Conservation (phyloP, 1,139 yeast genomes). For the Blastobotrys proliferans region DNA sequence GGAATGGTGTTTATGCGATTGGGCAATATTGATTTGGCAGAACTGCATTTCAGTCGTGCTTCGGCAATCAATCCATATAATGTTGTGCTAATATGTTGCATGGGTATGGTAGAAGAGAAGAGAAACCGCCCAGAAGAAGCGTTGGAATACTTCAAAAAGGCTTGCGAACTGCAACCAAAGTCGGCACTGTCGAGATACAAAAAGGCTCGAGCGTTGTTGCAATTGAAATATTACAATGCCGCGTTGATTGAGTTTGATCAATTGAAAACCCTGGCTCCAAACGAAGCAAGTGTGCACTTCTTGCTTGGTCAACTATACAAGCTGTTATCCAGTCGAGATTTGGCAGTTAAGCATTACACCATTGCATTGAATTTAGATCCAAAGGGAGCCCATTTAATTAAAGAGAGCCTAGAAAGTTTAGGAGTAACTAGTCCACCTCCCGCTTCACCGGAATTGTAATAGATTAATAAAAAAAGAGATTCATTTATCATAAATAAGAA, state of each 20-base stretch:
- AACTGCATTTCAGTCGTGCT: slow-evolving; percentile 83
- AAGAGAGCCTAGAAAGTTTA: slow-evolving; percentile 62
- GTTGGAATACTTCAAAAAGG: slow-evolving; percentile 74
- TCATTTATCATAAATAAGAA: slow-evolving; percentile 1
- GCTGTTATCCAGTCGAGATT: slow-evolving; percentile 65
- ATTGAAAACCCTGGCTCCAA: slow-evolving; percentile 76
- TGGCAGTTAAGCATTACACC: slow-evolving; percentile 83
- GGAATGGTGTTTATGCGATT: slow-evolving; percentile 91
- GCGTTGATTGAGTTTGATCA: slow-evolving; percentile 74
- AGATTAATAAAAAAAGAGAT: not conserved
- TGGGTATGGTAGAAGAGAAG: slow-evolving; percentile 90
- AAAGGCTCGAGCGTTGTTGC: slow-evolving; percentile 75
- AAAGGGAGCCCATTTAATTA: slow-evolving; percentile 80
- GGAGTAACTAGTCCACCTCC: not conserved
- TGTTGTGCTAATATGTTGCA: slow-evolving; percentile 84
- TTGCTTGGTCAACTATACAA: slow-evolving; percentile 83
- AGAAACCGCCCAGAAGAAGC: slow-evolving; percentile 68
- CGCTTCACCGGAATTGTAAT: not conserved
- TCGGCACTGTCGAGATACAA: slow-evolving; percentile 86
- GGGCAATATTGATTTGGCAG: slow-evolving; percentile 82
- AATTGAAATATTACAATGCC: slow-evolving; percentile 63
- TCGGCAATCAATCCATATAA: slow-evolving; percentile 86
- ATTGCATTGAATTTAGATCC: slow-evolving; percentile 91
- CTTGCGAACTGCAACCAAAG: slow-evolving; percentile 78
- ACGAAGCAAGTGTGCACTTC: slow-evolving; percentile 91